A percentile compares a stretch with the other conserved stretches of the same genome.
phyloP scores from a whole-genome alignment of 2,329 filamentous ascomycete genomes.

The Fusarium concolor region DNA sequence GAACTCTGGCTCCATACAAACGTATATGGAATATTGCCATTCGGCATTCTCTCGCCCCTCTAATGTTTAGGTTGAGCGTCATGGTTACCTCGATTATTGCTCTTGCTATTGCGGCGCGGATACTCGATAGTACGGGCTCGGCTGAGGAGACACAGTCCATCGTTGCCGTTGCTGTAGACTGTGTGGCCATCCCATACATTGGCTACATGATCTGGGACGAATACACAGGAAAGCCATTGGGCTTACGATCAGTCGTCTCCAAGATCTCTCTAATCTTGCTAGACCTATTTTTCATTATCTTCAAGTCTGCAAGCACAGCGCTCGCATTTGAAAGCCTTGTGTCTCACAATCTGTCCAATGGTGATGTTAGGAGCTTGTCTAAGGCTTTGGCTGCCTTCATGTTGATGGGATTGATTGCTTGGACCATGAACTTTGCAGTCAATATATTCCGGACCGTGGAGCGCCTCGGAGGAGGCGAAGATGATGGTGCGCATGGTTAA shows the following conservation, averaged over 20 bases:
- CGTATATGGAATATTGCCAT: slow-evolving; percentile 76
- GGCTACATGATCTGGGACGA: slow-evolving; percentile 96
- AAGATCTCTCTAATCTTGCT: slow-evolving; percentile 92
- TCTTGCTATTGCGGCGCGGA: slow-evolving; percentile 80
- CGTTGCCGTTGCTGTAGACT: slow-evolving; percentile 90
- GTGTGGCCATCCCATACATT: slow-evolving; percentile 88
- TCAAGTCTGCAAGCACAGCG: slow-evolving; percentile 92
- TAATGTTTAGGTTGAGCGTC: slow-evolving; percentile 84
- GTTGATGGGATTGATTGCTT: slow-evolving; percentile 85
- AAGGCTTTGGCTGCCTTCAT: slow-evolving; percentile 82
- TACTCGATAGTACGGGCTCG: slow-evolving; percentile 62
- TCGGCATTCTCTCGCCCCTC: slow-evolving; percentile 85
- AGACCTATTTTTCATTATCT: slow-evolving; percentile 96
- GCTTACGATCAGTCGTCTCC: slow-evolving; percentile 82
- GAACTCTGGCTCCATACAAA: slow-evolving; percentile 57
- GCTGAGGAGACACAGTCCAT: slow-evolving; percentile 80
- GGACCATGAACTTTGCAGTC: slow-evolving; percentile 89
- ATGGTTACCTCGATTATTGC: slow-evolving; percentile 86
- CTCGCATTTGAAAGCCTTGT: slow-evolving; percentile 89
- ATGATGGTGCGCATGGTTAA: slow-evolving; percentile 47
- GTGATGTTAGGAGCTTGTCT: slow-evolving; percentile 63
- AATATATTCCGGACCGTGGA: slow-evolving; percentile 80
- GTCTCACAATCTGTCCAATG: slow-evolving; percentile 57
- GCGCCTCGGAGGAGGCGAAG: slow-evolving; percentile 67
- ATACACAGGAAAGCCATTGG: slow-evolving; percentile 92